phyloP scores from a whole-genome alignment of 176 grass and related monocot species.

The Musa troglodytarum region DNA sequence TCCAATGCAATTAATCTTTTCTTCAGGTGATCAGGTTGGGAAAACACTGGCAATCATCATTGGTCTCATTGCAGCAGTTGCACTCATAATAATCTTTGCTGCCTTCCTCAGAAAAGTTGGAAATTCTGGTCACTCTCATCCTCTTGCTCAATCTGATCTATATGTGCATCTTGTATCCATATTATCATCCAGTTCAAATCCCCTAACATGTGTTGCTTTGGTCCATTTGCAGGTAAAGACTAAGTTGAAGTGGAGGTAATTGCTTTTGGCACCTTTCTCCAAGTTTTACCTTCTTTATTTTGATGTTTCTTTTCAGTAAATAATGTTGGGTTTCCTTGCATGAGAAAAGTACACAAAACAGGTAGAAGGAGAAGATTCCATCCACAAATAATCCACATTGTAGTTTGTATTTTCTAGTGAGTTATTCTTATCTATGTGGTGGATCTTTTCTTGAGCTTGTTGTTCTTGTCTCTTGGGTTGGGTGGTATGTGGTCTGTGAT shows the following conservation, averaged over 20 bases:
- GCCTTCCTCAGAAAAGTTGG: conserved; percentile 33
- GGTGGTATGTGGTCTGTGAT: neutral
- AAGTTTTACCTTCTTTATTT: neutral
- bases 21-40: conserved; percentile 24
- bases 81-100: conserved; percentile 26
- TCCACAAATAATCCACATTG: neutral
- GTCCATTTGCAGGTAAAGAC: neutral
- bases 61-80: conserved; percentile 30
- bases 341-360: neutral
- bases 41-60: conserved; percentile 33
- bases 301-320: neutral
- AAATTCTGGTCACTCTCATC: conserved; percentile 15
- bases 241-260: neutral
- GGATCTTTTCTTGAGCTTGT: neutral
- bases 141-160: conserved; percentile 4
- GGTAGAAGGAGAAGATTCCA: neutral
- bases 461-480: neutral
- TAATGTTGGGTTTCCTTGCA: neutral
- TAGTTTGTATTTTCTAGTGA: neutral
- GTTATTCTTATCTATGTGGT: neutral
- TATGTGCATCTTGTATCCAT: conserved; percentile 3
- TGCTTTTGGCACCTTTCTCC: neutral
- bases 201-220: neutral
- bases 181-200: conserved; percentile 5
- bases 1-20: neutral